phyloP scores from a whole-genome alignment of 495 filamentous ascomycete species.

The Trichoderma reesei region DNA sequence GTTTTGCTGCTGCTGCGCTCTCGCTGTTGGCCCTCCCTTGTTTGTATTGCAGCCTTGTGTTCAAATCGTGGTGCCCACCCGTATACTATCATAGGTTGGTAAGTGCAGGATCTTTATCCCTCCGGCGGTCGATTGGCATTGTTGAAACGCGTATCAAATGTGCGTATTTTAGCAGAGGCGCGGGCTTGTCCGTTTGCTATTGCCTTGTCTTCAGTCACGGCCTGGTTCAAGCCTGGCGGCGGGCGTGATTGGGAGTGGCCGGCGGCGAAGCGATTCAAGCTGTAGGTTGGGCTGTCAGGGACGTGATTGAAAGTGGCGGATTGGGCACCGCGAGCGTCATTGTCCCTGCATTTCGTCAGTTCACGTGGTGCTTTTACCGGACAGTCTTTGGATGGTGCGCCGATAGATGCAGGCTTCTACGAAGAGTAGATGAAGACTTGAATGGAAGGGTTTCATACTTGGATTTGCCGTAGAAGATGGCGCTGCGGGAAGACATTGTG shows the following conservation, averaged over 20 bases:
- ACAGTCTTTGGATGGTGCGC: too few relatives aligned
- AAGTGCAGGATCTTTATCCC: background rate
- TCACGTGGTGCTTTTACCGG: background rate
- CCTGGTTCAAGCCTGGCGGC: background rate
- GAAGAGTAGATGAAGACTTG: background rate
- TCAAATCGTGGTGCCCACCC: background rate
- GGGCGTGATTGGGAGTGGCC: background rate
- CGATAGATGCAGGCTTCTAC: background rate
- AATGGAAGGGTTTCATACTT: background rate
- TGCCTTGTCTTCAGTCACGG: background rate
- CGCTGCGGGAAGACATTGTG: background rate
- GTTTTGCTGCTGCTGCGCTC: background rate
- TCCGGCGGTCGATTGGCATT: background rate
- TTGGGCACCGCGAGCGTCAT: background rate
- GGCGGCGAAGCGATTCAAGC: background rate
- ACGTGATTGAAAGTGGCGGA: background rate
- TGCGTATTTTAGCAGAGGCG: background rate
- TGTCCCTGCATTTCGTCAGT: background rate
- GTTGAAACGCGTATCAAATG: background rate
- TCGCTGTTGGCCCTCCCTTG: background rate
- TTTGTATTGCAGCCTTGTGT: background rate
- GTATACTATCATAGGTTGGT: background rate
- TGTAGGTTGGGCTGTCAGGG: background rate
- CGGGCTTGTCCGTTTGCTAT: background rate
- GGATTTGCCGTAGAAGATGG: background rate